Conservation (phyloP, 495 filamentous ascomycete species). For the Penicillium silybi region DNA sequence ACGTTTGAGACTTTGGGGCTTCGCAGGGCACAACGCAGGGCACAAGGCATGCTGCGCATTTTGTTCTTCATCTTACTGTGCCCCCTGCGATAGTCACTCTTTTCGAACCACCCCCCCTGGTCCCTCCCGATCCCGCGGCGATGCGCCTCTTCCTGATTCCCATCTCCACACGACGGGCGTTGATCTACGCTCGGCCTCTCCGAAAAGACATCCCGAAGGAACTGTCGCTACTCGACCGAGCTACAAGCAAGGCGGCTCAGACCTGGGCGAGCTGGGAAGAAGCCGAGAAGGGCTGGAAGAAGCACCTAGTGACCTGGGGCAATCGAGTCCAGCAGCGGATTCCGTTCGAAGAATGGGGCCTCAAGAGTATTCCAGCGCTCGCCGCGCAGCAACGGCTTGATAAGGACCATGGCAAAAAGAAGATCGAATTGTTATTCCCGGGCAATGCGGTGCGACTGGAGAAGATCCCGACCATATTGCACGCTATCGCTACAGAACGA, state of each 20-base stretch:
- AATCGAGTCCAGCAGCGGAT: slow-evolving; percentile 82
- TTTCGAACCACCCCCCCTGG: neutral
- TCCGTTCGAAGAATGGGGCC: slow-evolving; percentile 94
- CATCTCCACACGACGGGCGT: slow-evolving; percentile 83
- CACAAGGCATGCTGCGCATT: neutral
- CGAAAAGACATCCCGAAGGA: slow-evolving; percentile 44
- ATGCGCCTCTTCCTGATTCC: slow-evolving; percentile 97
- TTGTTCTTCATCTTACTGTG: neutral
- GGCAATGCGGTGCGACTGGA: slow-evolving; percentile 59
- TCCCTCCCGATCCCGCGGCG: slow-evolving; percentile 13
- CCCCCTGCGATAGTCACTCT: neutral
- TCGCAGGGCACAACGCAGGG: neutral
- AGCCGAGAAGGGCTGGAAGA: slow-evolving; percentile 81
- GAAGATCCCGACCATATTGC: slow-evolving; percentile 57
- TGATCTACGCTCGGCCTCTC: slow-evolving; percentile 86
- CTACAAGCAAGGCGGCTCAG: slow-evolving; percentile 62
- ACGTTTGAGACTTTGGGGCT: neutral
- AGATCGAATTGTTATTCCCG: slow-evolving; percentile 77
- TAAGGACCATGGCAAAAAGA: slow-evolving; percentile 58
- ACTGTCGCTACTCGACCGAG: slow-evolving; percentile 55
- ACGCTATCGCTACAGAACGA: slow-evolving; percentile 67
- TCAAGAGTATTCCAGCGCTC: slow-evolving; percentile 90
- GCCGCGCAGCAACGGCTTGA: slow-evolving; percentile 60
- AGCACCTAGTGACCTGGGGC: slow-evolving; percentile 75
- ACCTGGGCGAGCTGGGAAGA: slow-evolving; percentile 87